Conservation (phyloP, 331 rosid species). For the Spiraea crenata region DNA sequence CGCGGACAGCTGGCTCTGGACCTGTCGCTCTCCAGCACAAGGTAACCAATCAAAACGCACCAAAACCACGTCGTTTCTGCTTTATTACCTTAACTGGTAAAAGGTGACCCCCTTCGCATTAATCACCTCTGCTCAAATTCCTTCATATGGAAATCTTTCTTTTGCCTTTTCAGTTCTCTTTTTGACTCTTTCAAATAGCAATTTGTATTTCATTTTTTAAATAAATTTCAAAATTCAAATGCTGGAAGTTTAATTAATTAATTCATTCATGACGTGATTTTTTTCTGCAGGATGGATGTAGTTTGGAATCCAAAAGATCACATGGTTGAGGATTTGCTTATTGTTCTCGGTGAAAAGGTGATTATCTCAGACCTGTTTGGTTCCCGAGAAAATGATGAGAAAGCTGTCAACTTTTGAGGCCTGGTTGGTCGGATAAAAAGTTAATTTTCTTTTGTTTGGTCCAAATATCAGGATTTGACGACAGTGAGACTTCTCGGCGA, state of each 20-base stretch:
- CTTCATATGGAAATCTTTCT: conserved; percentile 15
- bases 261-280: background rate
- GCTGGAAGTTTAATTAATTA: too few species aligned
- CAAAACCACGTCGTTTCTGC: conserved; percentile 28
- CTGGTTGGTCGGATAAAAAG: too few species aligned
- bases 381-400: conserved; percentile 13
- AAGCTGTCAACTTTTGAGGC: background rate
- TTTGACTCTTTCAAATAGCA: background rate
- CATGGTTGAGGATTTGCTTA: conserved; percentile 39
- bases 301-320: conserved; percentile 35
- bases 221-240: background rate
- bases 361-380: background rate
- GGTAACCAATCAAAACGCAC: conserved; percentile 29
- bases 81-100: conserved; percentile 17
- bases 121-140: conserved; percentile 7
- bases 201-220: too few species aligned
- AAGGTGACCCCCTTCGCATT: conserved; percentile 18
- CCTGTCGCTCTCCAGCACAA: conserved; percentile 34
- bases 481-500: conserved; percentile 33
- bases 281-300: conserved; percentile 32
- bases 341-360: conserved; percentile 37
- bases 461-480: conserved; percentile 32
- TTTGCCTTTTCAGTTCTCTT: conserved; percentile 10
- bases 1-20: conserved; percentile 38
- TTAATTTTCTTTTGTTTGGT: background rate